Conservation (phyloP, 2,329 filamentous ascomycete species). For the Cercospora canescens region DNA sequence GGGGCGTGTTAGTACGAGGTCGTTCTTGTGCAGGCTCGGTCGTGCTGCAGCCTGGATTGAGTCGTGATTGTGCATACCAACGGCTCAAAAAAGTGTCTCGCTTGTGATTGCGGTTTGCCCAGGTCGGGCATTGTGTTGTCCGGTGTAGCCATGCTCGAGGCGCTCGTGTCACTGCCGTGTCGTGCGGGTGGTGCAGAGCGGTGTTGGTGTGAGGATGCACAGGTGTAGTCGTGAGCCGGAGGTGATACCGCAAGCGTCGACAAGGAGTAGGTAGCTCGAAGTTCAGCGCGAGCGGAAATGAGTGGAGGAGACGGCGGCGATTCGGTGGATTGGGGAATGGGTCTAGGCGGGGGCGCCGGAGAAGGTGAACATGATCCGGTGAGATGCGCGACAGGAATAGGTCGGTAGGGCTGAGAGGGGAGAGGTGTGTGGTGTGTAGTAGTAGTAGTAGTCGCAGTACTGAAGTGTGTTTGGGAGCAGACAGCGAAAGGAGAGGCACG, state of each 20-base stretch:
- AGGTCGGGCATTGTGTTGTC: slow-evolving; percentile 19
- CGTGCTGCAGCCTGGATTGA: not conserved
- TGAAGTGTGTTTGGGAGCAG: too few relatives aligned
- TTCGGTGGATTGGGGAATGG: not conserved
- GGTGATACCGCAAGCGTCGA: not conserved
- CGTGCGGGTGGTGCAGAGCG: not conserved
- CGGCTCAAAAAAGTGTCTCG: slow-evolving; percentile 30
- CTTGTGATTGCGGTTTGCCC: slow-evolving; percentile 29
- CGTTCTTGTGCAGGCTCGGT: not conserved
- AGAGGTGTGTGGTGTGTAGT: too few relatives aligned
- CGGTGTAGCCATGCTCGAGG: not conserved
- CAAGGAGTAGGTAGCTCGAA: not conserved
- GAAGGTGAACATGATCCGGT: not conserved
- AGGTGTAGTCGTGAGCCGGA: not conserved
- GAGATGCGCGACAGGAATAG: not conserved
- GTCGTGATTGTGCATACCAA: slow-evolving; percentile 22
- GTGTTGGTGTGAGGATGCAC: not conserved
- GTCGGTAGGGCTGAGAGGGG: not conserved
- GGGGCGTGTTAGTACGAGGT: slow-evolving; percentile 10
- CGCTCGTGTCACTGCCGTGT: not conserved
- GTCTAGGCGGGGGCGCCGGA: not conserved
- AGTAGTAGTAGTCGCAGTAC: too few relatives aligned
- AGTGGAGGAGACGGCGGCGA: not conserved
- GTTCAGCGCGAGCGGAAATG: not conserved
- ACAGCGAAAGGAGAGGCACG: not conserved